Conservation (phyloP, 2,329 filamentous ascomycete genomes). For the Colletotrichum acutatum region DNA sequence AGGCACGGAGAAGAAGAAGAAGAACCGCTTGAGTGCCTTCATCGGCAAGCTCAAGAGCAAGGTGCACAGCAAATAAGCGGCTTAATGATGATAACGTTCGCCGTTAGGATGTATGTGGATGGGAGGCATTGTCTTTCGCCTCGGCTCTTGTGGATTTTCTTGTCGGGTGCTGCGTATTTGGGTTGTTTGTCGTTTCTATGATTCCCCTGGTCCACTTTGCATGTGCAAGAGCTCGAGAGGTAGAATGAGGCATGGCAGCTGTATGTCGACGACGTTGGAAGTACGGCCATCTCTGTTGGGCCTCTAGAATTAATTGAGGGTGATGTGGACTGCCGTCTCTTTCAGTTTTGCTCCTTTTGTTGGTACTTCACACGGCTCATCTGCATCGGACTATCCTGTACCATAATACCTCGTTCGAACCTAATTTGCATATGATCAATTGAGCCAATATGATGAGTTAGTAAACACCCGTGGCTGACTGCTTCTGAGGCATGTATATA, state of each 20-base stretch:
- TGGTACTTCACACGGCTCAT: constrained; percentile 24
- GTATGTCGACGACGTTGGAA: constrained; percentile 29
- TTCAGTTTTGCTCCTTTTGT: constrained; percentile 5
- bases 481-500: background rate
- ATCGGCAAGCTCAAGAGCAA: constrained; percentile 68
- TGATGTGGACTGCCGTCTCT: constrained; percentile 32
- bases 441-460: background rate
- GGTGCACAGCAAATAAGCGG: constrained; percentile 44
- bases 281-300: constrained; percentile 38
- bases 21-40: constrained; percentile 71
- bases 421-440: constrained; percentile 34
- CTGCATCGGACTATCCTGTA: constrained; percentile 34
- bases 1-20: constrained; percentile 71
- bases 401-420: constrained; percentile 32
- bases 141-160: constrained; percentile 50
- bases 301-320: constrained; percentile 41
- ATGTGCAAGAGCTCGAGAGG: constrained; percentile 37
- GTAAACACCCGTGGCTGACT: background rate
- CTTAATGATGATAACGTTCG: constrained; percentile 20
- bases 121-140: constrained; percentile 42
- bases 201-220: constrained; percentile 40
- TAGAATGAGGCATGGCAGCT: constrained; percentile 31
- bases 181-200: constrained; percentile 38
- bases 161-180: constrained; percentile 44
- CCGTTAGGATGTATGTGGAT: constrained; percentile 43